Evolutionary conservation across 1,284 basidiomycete genomes (phyloP).

Genomic region (Cronartium quercuum): DNA sequence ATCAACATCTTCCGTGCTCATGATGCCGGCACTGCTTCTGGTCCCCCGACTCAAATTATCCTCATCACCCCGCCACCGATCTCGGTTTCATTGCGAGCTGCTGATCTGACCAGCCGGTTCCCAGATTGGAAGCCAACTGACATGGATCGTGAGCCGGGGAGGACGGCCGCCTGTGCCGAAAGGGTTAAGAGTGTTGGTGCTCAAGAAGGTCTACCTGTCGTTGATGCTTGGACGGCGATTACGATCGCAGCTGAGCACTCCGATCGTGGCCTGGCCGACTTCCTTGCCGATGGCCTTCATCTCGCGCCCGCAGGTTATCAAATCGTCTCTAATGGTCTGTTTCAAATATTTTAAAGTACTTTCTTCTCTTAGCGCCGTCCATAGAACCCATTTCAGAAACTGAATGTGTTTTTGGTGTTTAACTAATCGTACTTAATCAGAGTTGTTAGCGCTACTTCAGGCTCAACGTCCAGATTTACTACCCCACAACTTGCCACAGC

Average conservation of each 20-base stretch:
- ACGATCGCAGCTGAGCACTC: slow-evolving; percentile 22
- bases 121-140: slow-evolving; percentile 33
- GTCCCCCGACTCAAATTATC: slow-evolving; percentile 1
- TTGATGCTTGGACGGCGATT: slow-evolving; percentile 36
- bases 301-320: slow-evolving; percentile 31
- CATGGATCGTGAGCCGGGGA: slow-evolving; percentile 27
- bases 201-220: slow-evolving; percentile 28
- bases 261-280: slow-evolving; percentile 8
- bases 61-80: slow-evolving; percentile 37
- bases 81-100: slow-evolving; percentile 23
- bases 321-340: slow-evolving; percentile 20
- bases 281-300: slow-evolving; percentile 37
- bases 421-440: too few relatives aligned
- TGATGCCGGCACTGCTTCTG: neutral
- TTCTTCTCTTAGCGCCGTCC: neutral
- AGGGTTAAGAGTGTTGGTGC: slow-evolving; percentile 16
- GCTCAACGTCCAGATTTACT: slow-evolving; percentile 13
- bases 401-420: too few relatives aligned
- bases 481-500: slow-evolving; percentile 22
- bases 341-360: neutral
- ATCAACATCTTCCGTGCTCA: slow-evolving; percentile 21
- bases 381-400: neutral
- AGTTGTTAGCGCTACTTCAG: slow-evolving; percentile 12
- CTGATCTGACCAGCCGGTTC: slow-evolving; percentile 12
- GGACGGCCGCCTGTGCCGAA: slow-evolving; percentile 26